phyloP scores from a whole-genome alignment of 2,329 filamentous ascomycete species.

The Penicillium expansum region DNA sequence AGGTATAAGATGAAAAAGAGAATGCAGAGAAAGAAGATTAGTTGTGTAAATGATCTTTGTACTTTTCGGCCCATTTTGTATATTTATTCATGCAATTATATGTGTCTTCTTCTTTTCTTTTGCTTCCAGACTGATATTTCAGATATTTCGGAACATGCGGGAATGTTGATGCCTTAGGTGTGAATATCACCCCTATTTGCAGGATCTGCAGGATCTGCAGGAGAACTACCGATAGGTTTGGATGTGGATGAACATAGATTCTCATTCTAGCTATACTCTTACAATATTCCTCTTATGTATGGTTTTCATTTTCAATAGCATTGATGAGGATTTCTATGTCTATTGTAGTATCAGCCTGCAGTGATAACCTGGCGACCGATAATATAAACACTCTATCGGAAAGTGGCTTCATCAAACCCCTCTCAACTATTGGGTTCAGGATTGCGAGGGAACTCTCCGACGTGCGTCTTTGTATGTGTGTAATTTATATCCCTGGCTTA shows the following conservation, averaged over 20 bases:
- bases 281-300: too few species aligned
- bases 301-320: too few species aligned
- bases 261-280: too few species aligned
- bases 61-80: slow-evolving; percentile 38
- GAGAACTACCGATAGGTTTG: background rate
- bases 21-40: slow-evolving; percentile 35
- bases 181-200: background rate
- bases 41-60: slow-evolving; percentile 35
- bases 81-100: slow-evolving; percentile 5
- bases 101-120: background rate
- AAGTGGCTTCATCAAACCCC: too few species aligned
- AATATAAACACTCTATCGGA: too few species aligned
- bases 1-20: slow-evolving; percentile 40
- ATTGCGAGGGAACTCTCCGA: too few species aligned
- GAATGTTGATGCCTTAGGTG: slow-evolving; percentile 2
- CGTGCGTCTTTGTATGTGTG: too few species aligned
- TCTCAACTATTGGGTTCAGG: too few species aligned
- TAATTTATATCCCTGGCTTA: too few species aligned
- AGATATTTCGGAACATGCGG: background rate
- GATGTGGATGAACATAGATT: background rate
- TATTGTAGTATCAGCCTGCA: too few species aligned
- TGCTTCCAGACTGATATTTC: background rate
- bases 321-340: too few species aligned
- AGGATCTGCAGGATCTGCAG: background rate
- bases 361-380: too few species aligned